Percentiles rank a stretch among this genome's conserved stretches.
Evolutionary conservation across 2,329 filamentous ascomycete species (phyloP).

Genomic region (Capronia coronata): DNA sequence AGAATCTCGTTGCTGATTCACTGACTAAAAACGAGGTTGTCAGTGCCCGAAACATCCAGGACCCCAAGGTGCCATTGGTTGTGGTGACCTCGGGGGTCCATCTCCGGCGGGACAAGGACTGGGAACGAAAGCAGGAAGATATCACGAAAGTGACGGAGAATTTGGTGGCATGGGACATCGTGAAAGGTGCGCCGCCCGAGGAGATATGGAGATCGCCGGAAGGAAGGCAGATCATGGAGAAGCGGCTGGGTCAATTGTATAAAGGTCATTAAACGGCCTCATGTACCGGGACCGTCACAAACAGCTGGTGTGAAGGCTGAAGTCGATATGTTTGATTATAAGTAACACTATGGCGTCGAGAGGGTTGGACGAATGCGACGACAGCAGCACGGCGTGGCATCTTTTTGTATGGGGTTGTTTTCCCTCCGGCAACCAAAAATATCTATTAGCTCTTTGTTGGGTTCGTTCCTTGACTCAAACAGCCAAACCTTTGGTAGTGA

Average conservation of each 20-base stretch:
- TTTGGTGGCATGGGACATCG: constrained; percentile 76
- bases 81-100: constrained; percentile 76
- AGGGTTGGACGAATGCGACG: not conserved
- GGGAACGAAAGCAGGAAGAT: constrained; percentile 81
- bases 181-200: constrained; percentile 69
- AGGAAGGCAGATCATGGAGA: constrained; percentile 70
- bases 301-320: too few relatives aligned
- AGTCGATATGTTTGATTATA: not conserved
- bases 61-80: constrained; percentile 65
- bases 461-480: too few relatives aligned
- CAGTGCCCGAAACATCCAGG: constrained; percentile 72
- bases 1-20: constrained; percentile 78
- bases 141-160: constrained; percentile 73
- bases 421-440: too few relatives aligned
- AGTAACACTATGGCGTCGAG: not conserved
- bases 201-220: constrained; percentile 74
- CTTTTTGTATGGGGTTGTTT: too few relatives aligned
- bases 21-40: constrained; percentile 77
- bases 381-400: not conserved
- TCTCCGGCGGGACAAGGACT: constrained; percentile 59
- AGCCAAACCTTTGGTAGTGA: too few relatives aligned
- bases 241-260: constrained; percentile 66
- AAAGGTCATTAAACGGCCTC: constrained; percentile 6
- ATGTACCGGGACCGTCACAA: too few relatives aligned
- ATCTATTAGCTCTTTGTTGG: too few relatives aligned